Conservation (phyloP, 2,329 filamentous ascomycete species). For the Hirsutella thompsonii region DNA sequence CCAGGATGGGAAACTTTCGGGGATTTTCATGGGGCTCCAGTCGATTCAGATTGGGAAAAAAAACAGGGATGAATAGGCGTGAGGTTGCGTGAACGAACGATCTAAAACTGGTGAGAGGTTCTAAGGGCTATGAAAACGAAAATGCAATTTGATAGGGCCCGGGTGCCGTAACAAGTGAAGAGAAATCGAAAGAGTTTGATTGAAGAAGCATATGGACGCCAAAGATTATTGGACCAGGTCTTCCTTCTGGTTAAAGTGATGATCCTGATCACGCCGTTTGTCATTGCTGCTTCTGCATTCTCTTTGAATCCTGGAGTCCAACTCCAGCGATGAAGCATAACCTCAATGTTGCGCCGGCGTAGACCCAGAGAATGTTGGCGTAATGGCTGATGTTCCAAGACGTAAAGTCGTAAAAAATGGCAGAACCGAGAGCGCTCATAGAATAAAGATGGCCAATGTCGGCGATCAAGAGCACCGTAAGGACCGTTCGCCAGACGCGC, state of each 20-base stretch:
- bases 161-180: no score
- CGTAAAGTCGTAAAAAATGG: slow-evolving; percentile 49
- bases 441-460: slow-evolving; percentile 66
- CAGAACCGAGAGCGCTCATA: slow-evolving; percentile 42
- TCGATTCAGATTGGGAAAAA: no score
- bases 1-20: no score
- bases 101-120: no score
- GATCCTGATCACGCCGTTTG: not conserved
- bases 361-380: slow-evolving; percentile 60
- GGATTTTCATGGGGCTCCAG: no score
- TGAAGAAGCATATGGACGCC: no score
- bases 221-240: no score
- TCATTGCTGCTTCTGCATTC: slow-evolving; percentile 9
- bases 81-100: no score
- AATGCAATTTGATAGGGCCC: no score
- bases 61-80: no score
- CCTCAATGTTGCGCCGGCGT: slow-evolving; percentile 47
- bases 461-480: slow-evolving; percentile 57
- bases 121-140: no score
- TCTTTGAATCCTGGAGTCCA: slow-evolving; percentile 27
- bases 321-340: slow-evolving; percentile 45
- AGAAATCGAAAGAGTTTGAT: no score
- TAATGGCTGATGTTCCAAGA: slow-evolving; percentile 56
- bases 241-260: not conserved
- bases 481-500: slow-evolving; percentile 55